A percentile compares a stretch with the other conserved stretches of the same genome.
Evolutionary conservation across 2,329 filamentous ascomycete genomes (phyloP).

Genomic region (Aspergillus aculeatinus): DNA sequence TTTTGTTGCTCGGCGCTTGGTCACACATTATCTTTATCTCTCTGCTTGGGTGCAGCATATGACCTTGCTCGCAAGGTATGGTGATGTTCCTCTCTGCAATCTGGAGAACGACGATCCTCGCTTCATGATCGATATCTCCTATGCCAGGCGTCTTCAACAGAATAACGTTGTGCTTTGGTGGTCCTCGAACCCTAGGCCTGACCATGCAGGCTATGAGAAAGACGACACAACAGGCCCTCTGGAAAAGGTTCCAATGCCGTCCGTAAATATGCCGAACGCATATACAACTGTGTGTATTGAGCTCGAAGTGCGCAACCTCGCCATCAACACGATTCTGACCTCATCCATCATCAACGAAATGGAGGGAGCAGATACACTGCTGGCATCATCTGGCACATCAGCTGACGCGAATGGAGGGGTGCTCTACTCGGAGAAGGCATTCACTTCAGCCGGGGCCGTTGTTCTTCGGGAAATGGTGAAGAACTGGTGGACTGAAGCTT

Average conservation of each 20-base stretch:
- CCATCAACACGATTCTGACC: conserved; percentile 96
- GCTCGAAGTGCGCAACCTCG: conserved; percentile 85
- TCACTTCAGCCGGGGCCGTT: conserved; percentile 84
- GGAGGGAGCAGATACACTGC: conserved; percentile 82
- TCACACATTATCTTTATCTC: conserved; percentile 89
- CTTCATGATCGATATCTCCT: conserved; percentile 93
- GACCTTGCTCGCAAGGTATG: conserved; percentile 82
- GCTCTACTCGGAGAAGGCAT: conserved; percentile 83
- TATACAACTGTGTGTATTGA: conserved; percentile 97
- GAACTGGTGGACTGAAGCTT: conserved; percentile 95
- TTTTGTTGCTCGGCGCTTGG: conserved; percentile 79
- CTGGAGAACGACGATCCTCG: conserved; percentile 90
- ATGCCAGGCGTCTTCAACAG: conserved; percentile 82
- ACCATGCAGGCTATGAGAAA: conserved; percentile 93
- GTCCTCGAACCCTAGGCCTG: conserved; percentile 81
- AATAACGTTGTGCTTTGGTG: conserved; percentile 97
- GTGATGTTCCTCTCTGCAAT: conserved; percentile 92
- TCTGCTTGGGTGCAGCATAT: conserved; percentile 89
- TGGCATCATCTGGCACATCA: conserved; percentile 70
- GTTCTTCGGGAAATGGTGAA: conserved; percentile 98
- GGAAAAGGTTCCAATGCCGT: conserved; percentile 87
- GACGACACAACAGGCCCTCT: conserved; percentile 83
- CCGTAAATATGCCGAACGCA: conserved; percentile 87
- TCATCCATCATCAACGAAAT: conserved; percentile 96
- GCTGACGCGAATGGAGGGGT: conserved; percentile 65